Base-by-base conservation (phyloP, 2,329 filamentous ascomycete genomes). In the Fusarium paranaense region DNA sequence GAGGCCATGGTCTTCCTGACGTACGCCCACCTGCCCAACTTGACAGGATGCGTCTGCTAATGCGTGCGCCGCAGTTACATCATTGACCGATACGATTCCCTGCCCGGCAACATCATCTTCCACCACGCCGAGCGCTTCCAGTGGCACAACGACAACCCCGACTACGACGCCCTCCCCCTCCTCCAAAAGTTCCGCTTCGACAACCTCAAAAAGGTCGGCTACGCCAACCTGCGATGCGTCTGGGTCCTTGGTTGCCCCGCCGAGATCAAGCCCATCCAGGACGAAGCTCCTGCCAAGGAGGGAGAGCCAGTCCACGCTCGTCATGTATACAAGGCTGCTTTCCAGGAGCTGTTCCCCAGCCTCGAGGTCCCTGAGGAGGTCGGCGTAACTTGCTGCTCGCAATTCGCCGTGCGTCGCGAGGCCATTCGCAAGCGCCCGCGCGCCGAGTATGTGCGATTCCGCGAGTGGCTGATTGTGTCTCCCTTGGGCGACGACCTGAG, bases 331-430 rank as follows among this genome's bases (percentile, higher is more conserved):
- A 84, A 83, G 74, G 72, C 76, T 37, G 82, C 85, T 7, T 88
- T 86, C 69, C 73, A 82, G 66, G 80, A 86, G 69, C 77, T 87
- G 1, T 80, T 86, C 35, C 85, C 83, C 3, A 81, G 78, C 14
- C 70, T 83, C 5, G 77, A 80, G n/a, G 83, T 89, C 5, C 89
- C 89, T 0, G 78, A 83, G 1, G 76, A 85, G 13, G 84, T 92
- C 10, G 89, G 86, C 3, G 86, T 87, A 6, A 85, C 89, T n/a
- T 92, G 90, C 78, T 92, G 90, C 80, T 89, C 90, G 20, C 91
- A 93, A 79, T 93, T 93, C 70, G 91, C 88, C 0, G 87, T 92
- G 8, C 88, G 89, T 4, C 82, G 85, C 9, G 85, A 88, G 8
- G 86, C 86, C 54, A 85, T 92, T 33, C 83, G 78, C 9, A 79